These are phyloP conservation scores for Leptomonas pyrrhocoris DNA, from an alignment of 208 protist species.

Conservation along the genomic window DNA sequence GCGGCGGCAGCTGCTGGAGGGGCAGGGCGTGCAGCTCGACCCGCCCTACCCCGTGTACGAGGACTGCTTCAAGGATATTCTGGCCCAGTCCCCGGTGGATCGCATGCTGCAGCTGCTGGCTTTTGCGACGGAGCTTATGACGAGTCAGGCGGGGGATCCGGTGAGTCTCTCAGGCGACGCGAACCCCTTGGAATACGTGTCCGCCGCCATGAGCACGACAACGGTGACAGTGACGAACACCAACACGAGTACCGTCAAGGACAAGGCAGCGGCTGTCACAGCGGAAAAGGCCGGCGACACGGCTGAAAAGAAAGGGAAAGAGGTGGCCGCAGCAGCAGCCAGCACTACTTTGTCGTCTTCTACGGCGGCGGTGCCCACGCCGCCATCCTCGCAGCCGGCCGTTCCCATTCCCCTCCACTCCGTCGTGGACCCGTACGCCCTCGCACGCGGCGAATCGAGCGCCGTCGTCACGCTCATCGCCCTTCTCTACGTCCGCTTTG, in stretches of 20 bases:
- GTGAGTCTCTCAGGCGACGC: conserved; percentile 34
- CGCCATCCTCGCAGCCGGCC: conserved; percentile 26
- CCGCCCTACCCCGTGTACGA: conserved; percentile 83
- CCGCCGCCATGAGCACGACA: conserved; percentile 22
- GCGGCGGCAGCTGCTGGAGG: conserved; percentile 72
- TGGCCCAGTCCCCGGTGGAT: conserved; percentile 52
- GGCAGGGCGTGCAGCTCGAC: conserved; percentile 84
- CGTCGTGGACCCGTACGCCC: conserved; percentile 76
- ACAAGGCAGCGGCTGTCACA: neutral
- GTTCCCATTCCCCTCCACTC: conserved; percentile 68
- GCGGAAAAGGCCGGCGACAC: neutral
- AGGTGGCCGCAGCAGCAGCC: too few species aligned
- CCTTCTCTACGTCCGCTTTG: conserved; percentile 87
- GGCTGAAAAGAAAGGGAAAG: neutral
- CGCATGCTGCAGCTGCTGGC: conserved; percentile 82
- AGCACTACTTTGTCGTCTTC: neutral
- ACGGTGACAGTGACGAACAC: neutral
- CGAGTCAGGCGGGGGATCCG: conserved; percentile 36
- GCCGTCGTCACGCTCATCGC: conserved; percentile 75
- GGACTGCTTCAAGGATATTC: conserved; percentile 87
- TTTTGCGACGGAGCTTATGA: conserved; percentile 86
- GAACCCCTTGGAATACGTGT: conserved; percentile 23
- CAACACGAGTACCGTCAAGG: neutral
- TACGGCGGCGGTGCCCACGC: neutral
- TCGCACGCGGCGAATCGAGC: conserved; percentile 67